These are phyloP conservation scores for Flaveria linearis DNA, from an alignment of 129 eudicot species.

Conservation along the genomic window DNA sequence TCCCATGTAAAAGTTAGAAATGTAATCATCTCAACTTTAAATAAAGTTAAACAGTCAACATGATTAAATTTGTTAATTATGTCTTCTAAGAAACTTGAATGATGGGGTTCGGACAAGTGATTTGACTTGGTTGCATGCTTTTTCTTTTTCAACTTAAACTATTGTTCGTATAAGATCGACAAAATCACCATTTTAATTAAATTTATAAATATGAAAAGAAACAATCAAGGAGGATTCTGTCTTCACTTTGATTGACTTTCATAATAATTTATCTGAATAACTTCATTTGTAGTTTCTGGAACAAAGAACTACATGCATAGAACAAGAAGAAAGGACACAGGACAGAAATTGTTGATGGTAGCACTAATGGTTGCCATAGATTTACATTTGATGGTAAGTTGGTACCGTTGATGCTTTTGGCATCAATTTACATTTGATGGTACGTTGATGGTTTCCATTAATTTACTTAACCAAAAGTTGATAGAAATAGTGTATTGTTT, in stretches of 20 bases:
- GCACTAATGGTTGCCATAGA: no score
- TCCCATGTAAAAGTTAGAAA: not conserved
- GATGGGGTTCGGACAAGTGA: not conserved
- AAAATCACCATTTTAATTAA: not conserved
- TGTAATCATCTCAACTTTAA: not conserved
- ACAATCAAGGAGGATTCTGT: not conserved
- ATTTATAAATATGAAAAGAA: not conserved
- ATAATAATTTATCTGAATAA: not conserved
- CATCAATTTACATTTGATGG: not conserved
- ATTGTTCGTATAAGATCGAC: not conserved
- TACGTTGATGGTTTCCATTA: not conserved
- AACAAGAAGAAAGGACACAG: not conserved
- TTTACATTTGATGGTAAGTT: not conserved
- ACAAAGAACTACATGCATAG: conserved; percentile 2
- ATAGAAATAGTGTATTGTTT: not conserved
- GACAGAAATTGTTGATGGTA: not conserved
- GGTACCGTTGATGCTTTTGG: no score
- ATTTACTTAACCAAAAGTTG: not conserved
- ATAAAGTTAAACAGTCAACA: not conserved
- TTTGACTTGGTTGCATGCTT: conserved; percentile 9
- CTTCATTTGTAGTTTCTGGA: not conserved
- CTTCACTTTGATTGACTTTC: not conserved
- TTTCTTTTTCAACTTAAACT: not conserved
- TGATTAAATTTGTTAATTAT: conserved; percentile 10
- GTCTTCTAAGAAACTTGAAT: conserved; percentile 9